Evolutionary conservation across 352 stramenopile species (phyloP), one percentile per base, ranked within the genome.

Genomic region (Aphanomyces stellatus): DNA sequence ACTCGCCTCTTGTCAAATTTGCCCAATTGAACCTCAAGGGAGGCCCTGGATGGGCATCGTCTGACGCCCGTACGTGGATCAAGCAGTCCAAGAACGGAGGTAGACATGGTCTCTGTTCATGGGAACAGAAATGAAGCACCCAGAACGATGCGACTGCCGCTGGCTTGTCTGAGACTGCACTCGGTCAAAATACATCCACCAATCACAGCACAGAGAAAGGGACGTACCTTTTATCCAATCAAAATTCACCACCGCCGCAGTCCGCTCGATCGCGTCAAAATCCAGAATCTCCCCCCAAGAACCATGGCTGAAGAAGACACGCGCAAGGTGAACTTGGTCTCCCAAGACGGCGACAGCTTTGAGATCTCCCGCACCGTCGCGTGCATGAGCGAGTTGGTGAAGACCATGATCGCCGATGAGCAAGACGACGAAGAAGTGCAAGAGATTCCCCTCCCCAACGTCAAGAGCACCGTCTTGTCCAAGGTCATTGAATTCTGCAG

Each of bases 401-500:
- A 98, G 78, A 97, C 90, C 48, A 98, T 99, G 78, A 94, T 99
- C 73, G 96, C 97, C 34, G 88, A 98, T 71, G 96, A 98, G 15
- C 88, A 96, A 35, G 94, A 98, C 51, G 93, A 98, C 65, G 91
- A 97, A 33, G 92, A 97, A 56, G 84, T 91, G 41, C 91, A 98
- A 71, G 96, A 99, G 76, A 99, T 99, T 69, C 95, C 96, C 24
- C 80, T 99, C 55, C 96, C 96, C 31, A 99, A 99, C 71, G 96
- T 99, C 69, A 99, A 99, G 83, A 94, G 90, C 65, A 85, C 88
- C 62, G 94, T 99, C 41, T 79, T 99, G 33, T 88, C 87, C 19
- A 99, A 99, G 81, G 92, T 98, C 51, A 98, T 98, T 76, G 95
- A 98, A 79, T 98, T 98, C 71, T 98, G 92, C 79, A 87, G 80